Evolutionary conservation across 2,329 filamentous ascomycete species (phyloP), one percentile per base, ranked within the genome.

Genomic region (Hypoxylon sp.): DNA sequence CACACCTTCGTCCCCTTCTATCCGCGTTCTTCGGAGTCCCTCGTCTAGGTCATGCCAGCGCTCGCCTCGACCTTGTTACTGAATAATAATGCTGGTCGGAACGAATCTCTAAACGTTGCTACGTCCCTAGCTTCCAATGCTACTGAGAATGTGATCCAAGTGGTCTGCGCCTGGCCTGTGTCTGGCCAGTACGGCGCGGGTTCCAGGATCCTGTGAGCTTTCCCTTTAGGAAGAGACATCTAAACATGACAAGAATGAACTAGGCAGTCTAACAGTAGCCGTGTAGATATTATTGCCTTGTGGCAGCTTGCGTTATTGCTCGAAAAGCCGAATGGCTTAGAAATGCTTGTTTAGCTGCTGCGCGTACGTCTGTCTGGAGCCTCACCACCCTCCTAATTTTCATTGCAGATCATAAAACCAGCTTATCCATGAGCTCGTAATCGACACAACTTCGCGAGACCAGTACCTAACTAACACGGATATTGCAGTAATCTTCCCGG

Each of bases 281-380:
- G 28, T 59, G 10, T 51, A 75, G 86, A 62, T 89, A 90, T 73
- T 91, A 91, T 72, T 80, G 85, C 44, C 82, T 91, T 1, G 83
- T 91, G 51, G 81, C 85, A 50, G 82, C 87, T 2, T 91, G 88
- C 69, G 81, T 90, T 3, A 74, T 90, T 49, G 87, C 85, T n/a
- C 81, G 87, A 50, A 87, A 86, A 68, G 76, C 78, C 26, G 83
- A 86, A 74, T 90, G 87, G 87, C 79, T 90, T 3, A 81, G 84
- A 54, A 86, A 85, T 68, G 85, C 88, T 10, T 89, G 86, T 72
- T 76, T 91, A 34, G 88, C 87, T 6, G 87, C 85, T 13, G 88
- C 85, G 4, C 77, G 65, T 67, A 64, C 32, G 64, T 64, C 28
- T 37, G 19, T 46, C 30, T n/a, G 10, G 46, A 50, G 11, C 28